phyloP scores from a whole-genome alignment of 768 basidiomycete genomes.

The Suillus cothurnatus region DNA sequence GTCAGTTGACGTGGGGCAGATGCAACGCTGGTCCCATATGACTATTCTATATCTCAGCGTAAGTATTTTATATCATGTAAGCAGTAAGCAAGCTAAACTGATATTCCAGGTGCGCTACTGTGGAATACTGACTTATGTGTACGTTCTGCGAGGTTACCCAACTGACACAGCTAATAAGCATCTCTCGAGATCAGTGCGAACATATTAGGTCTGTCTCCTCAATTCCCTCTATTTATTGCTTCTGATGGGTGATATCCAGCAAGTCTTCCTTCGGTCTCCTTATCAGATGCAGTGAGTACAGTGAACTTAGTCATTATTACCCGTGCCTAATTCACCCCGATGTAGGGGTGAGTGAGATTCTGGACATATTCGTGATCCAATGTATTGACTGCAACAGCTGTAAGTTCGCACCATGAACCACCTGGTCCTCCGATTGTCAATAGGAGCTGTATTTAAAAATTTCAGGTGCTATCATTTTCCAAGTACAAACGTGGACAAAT shows the following conservation, averaged over 20 bases:
- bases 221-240: neutral
- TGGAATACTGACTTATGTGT: neutral
- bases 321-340: neutral
- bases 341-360: neutral
- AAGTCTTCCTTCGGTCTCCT: neutral
- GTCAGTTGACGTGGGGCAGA: neutral
- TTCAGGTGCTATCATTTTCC: neutral
- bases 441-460: neutral
- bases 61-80: neutral
- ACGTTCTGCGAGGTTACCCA: neutral
- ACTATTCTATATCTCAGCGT: neutral
- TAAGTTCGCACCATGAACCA: neutral
- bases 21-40: neutral
- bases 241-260: neutral
- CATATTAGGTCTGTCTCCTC: neutral
- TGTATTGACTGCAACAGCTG: neutral
- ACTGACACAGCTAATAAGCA: neutral
- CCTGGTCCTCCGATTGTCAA: neutral
- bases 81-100: neutral
- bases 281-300: neutral
- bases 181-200: neutral
- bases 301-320: neutral
- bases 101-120: neutral
- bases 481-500: neutral
- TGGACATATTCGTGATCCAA: neutral